A percentile compares a stretch with the other conserved stretches of the same genome.
Evolutionary conservation across 192 early-diverging fungal genomes (phyloP).

Genomic region (Thamnidium elegans): DNA sequence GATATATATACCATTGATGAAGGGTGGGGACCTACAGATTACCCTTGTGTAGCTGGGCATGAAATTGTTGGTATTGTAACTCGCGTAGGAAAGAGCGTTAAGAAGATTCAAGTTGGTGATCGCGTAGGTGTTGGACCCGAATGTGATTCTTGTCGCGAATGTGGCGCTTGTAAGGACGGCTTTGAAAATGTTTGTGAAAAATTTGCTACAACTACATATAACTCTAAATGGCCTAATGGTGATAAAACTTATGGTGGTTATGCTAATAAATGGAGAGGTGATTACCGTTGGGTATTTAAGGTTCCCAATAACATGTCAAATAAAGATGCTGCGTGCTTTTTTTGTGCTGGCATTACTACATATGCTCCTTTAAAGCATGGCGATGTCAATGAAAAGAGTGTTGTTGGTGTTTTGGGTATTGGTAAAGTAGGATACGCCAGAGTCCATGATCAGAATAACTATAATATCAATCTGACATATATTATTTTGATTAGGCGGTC

Average conservation of each 20-base stretch:
- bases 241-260: slow-evolving; percentile 47
- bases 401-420: not conserved
- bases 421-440: not conserved
- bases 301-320: slow-evolving; percentile 47
- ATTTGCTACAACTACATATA: slow-evolving; percentile 48
- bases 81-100: slow-evolving; percentile 40
- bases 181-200: slow-evolving; percentile 43
- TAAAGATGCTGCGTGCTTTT: slow-evolving; percentile 59
- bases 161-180: slow-evolving; percentile 38
- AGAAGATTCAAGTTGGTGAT: slow-evolving; percentile 46
- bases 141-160: slow-evolving; percentile 54
- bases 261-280: slow-evolving; percentile 43
- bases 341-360: slow-evolving; percentile 73
- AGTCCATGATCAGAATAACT: too few species aligned
- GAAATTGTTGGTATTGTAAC: slow-evolving; percentile 50
- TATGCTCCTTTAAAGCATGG: slow-evolving; percentile 43
- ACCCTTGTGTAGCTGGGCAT: slow-evolving; percentile 52
- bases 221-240: slow-evolving; percentile 36
- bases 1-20: slow-evolving; percentile 63
- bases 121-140: slow-evolving; percentile 61
- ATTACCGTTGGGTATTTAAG: slow-evolving; percentile 57
- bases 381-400: slow-evolving; percentile 35
- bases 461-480: slow-evolving; percentile 34
- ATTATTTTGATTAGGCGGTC: slow-evolving; percentile 58
- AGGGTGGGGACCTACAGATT: slow-evolving; percentile 17